Percentiles rank a stretch among this genome's conserved stretches.
Evolutionary conservation across 169 alveolate genomes (phyloP).

Genomic region (Plasmodium gonderi): DNA sequence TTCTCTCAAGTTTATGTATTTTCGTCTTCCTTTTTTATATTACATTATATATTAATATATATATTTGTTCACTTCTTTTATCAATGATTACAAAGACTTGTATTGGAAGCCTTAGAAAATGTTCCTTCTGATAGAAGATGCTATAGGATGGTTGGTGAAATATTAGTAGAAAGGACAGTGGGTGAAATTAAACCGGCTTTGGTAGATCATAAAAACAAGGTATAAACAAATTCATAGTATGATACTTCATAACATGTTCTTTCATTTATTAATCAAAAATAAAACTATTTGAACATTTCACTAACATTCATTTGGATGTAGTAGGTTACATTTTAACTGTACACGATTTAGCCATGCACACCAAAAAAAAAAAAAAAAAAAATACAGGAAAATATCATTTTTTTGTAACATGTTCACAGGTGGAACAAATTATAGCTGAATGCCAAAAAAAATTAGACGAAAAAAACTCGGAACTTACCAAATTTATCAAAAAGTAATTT

Average conservation of each 20-base stretch:
- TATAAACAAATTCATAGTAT: slow-evolving; percentile 23
- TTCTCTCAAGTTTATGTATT: neutral
- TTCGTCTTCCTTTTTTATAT: neutral
- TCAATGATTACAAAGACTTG: slow-evolving; percentile 80
- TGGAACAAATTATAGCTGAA: slow-evolving; percentile 64
- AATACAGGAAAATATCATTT: too few species aligned
- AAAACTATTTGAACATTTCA: neutral
- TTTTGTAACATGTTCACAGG: slow-evolving; percentile 20
- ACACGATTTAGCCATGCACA: too few species aligned
- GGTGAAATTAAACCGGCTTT: slow-evolving; percentile 91
- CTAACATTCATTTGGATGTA: neutral
- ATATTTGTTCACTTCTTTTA: neutral
- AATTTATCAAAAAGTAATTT: slow-evolving; percentile 64
- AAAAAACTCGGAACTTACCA: slow-evolving; percentile 45
- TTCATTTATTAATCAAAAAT: neutral
- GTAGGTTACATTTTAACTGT: neutral
- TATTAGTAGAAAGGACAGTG: slow-evolving; percentile 91
- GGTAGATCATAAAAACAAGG: slow-evolving; percentile 83
- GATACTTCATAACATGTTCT: neutral
- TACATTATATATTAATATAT: neutral
- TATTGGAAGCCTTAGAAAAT: slow-evolving; percentile 87
- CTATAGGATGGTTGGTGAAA: slow-evolving; percentile 91
- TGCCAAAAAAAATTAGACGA: slow-evolving; percentile 71
- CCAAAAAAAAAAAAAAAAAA: neutral
- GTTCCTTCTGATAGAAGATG: slow-evolving; percentile 90